These are phyloP conservation scores for Coniochaeta pulveracea DNA, from an alignment of 2,329 filamentous ascomycete genomes.

Conservation along the genomic window DNA sequence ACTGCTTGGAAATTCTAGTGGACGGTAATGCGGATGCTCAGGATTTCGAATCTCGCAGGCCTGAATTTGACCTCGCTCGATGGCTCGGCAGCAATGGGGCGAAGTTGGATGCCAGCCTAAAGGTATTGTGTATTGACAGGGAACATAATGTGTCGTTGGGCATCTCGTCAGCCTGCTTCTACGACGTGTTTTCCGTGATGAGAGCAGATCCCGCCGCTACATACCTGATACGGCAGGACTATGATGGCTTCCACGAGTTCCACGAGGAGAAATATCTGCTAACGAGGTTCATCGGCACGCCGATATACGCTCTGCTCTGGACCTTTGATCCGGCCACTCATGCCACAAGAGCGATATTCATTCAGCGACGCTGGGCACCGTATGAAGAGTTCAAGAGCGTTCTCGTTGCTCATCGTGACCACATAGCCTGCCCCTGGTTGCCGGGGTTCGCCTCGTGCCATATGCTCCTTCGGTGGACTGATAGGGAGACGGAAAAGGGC, in stretches of 20 bases:
- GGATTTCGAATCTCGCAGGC: background rate
- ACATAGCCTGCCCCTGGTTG: slow-evolving; percentile 4
- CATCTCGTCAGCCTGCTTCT: slow-evolving; percentile 4
- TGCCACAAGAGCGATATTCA: slow-evolving; percentile 3
- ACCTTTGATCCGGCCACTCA: slow-evolving; percentile 4
- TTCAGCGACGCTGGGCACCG: background rate
- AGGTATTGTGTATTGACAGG: slow-evolving; percentile 1
- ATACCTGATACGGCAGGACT: slow-evolving; percentile 6
- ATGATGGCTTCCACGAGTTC: slow-evolving; percentile 7
- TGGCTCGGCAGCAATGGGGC: background rate
- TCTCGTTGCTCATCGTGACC: background rate
- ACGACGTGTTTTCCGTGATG: slow-evolving; percentile 4
- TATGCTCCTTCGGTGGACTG: slow-evolving; percentile 3
- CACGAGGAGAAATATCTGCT: slow-evolving; percentile 1
- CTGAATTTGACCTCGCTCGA: background rate
- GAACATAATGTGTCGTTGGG: slow-evolving; percentile 1
- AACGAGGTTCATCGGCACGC: slow-evolving; percentile 5
- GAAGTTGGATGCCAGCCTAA: slow-evolving; percentile 2
- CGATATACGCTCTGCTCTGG: slow-evolving; percentile 5
- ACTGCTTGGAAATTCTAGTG: background rate
- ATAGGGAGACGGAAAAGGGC: background rate
- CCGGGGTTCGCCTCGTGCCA: slow-evolving; percentile 4
- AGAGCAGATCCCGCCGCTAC: slow-evolving; percentile 5
- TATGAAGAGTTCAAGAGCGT: background rate
- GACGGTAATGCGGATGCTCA: background rate